Conservation (phyloP, 2,329 filamentous ascomycete species). For the Stachybotrys elegans region DNA sequence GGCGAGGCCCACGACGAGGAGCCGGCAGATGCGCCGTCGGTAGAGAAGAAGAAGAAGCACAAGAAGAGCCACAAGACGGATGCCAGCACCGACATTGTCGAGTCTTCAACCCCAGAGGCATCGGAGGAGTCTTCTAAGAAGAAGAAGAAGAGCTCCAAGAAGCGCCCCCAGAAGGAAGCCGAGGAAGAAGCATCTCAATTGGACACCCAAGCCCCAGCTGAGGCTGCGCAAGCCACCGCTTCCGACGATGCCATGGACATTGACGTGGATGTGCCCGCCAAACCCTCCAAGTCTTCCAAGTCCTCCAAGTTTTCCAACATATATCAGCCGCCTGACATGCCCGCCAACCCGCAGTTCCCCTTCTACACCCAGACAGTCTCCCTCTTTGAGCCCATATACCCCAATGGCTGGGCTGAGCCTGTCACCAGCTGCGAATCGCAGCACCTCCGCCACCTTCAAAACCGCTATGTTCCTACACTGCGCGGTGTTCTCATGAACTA, state of each 20-base stretch:
- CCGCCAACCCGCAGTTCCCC: constrained; percentile 50
- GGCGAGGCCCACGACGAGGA: constrained; percentile 7
- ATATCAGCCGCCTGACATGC: constrained; percentile 32
- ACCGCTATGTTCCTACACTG: constrained; percentile 70
- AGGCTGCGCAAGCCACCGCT: no score
- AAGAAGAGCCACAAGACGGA: constrained; percentile 25
- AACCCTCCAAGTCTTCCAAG: constrained; percentile 17
- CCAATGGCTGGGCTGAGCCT: constrained; percentile 63
- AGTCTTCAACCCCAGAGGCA: constrained; percentile 5
- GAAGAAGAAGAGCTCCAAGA: constrained; percentile 21
- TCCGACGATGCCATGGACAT: constrained; percentile 35
- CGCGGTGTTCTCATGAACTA: constrained; percentile 72
- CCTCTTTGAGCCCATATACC: constrained; percentile 71
- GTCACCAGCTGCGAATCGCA: constrained; percentile 68
- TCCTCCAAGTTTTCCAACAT: constrained; percentile 22
- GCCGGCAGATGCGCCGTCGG: constrained; percentile 9
- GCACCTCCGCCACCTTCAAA: constrained; percentile 68
- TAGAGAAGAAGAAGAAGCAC: constrained; percentile 21
- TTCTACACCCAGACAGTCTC: constrained; percentile 78
- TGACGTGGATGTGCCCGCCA: constrained; percentile 23
- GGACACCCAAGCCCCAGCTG: constrained; percentile 6
- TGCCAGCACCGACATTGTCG: constrained; percentile 11
- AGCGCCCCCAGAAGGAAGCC: constrained; percentile 22
- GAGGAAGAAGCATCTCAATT: constrained; percentile 17
- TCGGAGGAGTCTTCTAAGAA: constrained; percentile 5